phyloP scores from a whole-genome alignment of 441 rosid genomes.

The Melastoma candidum region DNA sequence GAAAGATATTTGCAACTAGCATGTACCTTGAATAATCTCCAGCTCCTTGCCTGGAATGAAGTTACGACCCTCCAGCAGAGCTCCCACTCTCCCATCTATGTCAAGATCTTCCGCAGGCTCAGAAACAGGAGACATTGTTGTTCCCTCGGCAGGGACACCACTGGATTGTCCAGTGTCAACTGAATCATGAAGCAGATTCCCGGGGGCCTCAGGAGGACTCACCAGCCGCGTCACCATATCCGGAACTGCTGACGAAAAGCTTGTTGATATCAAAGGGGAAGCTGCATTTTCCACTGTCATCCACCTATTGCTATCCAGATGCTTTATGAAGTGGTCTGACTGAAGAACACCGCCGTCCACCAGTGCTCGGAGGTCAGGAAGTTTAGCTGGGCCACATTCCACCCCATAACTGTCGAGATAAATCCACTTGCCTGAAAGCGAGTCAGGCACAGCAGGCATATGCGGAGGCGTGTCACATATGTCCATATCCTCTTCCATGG shows the following conservation, averaged over 20 bases:
- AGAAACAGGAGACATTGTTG: conserved; percentile 17
- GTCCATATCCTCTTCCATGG: conserved; percentile 99
- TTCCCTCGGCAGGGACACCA: conserved; percentile 29
- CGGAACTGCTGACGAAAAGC: conserved; percentile 57
- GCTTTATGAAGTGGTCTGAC: conserved; percentile 90
- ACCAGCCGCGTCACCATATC: conserved; percentile 70
- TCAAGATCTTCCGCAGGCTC: conserved; percentile 47
- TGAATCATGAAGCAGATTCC: conserved; percentile 68
- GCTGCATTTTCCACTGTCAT: conserved; percentile 92
- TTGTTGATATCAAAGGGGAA: conserved; percentile 58
- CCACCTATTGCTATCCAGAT: conserved; percentile 85
- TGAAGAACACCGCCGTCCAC: conserved; percentile 72
- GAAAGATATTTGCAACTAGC: conserved; percentile 1
- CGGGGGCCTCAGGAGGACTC: conserved; percentile 96
- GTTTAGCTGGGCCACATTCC: conserved; percentile 82
- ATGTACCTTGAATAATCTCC: conserved; percentile 73
- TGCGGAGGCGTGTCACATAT: conserved; percentile 98
- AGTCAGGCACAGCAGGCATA: conserved; percentile 49
- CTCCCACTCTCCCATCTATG: conserved; percentile 66
- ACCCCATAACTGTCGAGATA: conserved; percentile 86
- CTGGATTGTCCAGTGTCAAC: conserved; percentile 38
- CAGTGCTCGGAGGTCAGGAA: conserved; percentile 69
- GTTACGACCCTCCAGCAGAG: conserved; percentile 62
- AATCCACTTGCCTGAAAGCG: conserved; percentile 76
- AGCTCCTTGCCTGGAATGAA: conserved; percentile 74